A percentile compares a stretch with the other conserved stretches of the same genome.
These are phyloP conservation scores for Thermoascus crustaceus DNA, from an alignment of 2,329 filamentous ascomycete species.

Conservation along the genomic window DNA sequence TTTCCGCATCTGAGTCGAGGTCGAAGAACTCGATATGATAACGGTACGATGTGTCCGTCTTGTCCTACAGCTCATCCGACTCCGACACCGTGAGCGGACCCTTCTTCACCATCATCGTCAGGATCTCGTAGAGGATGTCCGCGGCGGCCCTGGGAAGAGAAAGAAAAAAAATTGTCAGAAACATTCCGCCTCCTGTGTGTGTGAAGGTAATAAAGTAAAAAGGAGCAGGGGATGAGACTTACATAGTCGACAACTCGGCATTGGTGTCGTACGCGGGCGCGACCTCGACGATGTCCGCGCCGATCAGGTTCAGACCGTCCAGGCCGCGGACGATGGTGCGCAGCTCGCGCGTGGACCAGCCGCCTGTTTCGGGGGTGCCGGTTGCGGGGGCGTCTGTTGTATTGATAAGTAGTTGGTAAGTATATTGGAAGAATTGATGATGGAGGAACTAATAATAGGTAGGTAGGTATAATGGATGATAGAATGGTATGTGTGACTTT, in stretches of 20 bases:
- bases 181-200: neutral
- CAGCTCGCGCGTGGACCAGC: conserved; percentile 54
- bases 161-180: conserved; percentile 9
- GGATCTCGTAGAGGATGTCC: conserved; percentile 66
- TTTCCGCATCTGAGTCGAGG: no score
- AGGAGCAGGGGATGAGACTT: conserved; percentile 9
- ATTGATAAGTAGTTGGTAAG: neutral
- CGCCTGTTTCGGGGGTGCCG: conserved; percentile 54
- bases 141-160: conserved; percentile 28
- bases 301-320: conserved; percentile 50
- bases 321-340: conserved; percentile 52
- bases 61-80: conserved; percentile 1
- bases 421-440: no score
- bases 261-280: conserved; percentile 55
- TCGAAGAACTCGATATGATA: no score
- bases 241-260: conserved; percentile 49
- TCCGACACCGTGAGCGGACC: conserved; percentile 51
- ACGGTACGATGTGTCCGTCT: no score
- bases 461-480: no score
- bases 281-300: conserved; percentile 56
- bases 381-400: conserved; percentile 42
- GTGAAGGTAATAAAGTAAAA: neutral
- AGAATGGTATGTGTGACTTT: no score
- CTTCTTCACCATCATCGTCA: conserved; percentile 75
- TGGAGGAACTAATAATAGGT: no score